phyloP scores from a whole-genome alignment of 2,329 filamentous ascomycete species.

The Fusarium illudens region DNA sequence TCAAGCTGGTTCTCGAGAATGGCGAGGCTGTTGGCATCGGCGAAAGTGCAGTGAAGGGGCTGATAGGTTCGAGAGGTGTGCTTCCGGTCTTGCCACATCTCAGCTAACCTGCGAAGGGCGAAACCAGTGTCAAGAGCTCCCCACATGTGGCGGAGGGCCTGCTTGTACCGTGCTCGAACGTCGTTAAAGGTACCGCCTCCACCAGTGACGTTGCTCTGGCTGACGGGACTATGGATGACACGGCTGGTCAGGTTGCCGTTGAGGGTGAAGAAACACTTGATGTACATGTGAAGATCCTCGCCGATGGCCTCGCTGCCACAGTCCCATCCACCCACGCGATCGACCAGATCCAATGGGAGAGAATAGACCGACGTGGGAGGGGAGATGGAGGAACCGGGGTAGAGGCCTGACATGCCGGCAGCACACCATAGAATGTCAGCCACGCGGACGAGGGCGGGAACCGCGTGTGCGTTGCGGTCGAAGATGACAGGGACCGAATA shows the following conservation, averaged over 20 bases:
- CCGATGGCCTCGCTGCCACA: conserved; percentile 75
- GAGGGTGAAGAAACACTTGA: conserved; percentile 79
- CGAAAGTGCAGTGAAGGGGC: conserved; percentile 61
- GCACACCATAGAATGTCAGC: conserved; percentile 78
- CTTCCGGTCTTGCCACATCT: conserved; percentile 66
- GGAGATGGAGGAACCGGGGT: conserved; percentile 68
- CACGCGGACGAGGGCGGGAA: conserved; percentile 73
- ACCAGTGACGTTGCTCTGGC: conserved; percentile 75
- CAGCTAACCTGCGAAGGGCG: conserved; percentile 65
- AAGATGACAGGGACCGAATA: conserved; percentile 78
- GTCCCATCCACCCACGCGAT: conserved; percentile 77
- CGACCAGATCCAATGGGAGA: conserved; percentile 70
- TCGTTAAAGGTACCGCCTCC: conserved; percentile 64
- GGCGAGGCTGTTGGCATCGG: conserved; percentile 56
- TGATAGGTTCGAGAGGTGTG: conserved; percentile 63
- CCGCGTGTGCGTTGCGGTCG: conserved; percentile 74
- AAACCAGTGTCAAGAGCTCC: conserved; percentile 75
- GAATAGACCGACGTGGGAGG: conserved; percentile 81
- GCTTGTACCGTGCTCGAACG: conserved; percentile 72
- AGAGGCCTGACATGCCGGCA: conserved; percentile 74
- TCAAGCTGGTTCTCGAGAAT: conserved; percentile 56
- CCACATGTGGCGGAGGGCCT: conserved; percentile 80
- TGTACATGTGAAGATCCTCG: conserved; percentile 80
- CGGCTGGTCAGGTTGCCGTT: conserved; percentile 73
- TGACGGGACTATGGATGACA: conserved; percentile 73